phyloP scores from a whole-genome alignment of 1,139 yeast species.

The Protomyces gravidus region DNA sequence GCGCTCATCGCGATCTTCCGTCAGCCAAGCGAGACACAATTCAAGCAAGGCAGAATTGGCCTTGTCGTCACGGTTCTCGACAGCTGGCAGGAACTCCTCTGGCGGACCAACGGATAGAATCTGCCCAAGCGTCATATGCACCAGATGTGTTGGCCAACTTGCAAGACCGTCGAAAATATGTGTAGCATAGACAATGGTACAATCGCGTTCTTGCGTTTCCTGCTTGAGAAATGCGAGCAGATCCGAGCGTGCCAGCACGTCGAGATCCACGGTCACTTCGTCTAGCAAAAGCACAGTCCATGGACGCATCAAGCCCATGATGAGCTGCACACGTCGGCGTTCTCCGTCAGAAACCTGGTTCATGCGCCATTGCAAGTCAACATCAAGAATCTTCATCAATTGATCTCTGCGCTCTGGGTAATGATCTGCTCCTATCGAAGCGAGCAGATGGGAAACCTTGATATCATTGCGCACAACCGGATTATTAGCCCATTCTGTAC shows the following conservation, averaged over 20 bases:
- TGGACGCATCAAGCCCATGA: conserved; percentile 87
- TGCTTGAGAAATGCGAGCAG: conserved; percentile 61
- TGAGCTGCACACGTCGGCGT: conserved; percentile 84
- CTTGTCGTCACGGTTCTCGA: conserved; percentile 31
- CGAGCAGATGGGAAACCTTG: conserved; percentile 70
- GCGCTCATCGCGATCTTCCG: conserved; percentile 46
- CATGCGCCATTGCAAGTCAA: conserved; percentile 89
- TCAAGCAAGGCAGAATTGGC: conserved; percentile 42
- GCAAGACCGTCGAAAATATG: conserved; percentile 94
- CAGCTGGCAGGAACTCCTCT: conserved; percentile 15
- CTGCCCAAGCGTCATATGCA: conserved; percentile 73
- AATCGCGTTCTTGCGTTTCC: conserved; percentile 64
- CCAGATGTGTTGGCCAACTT: conserved; percentile 77
- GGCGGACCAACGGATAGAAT: conserved; percentile 39
- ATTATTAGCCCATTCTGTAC: conserved; percentile 97
- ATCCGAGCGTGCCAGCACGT: conserved; percentile 79
- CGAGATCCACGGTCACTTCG: conserved; percentile 94
- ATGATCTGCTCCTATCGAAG: conserved; percentile 76
- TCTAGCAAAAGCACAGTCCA: conserved; percentile 81
- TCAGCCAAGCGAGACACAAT: conserved; percentile 45
- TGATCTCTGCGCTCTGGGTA: conserved; percentile 71
- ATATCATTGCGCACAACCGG: conserved; percentile 86
- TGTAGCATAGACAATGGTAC: conserved; percentile 84
- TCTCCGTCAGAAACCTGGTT: conserved; percentile 90
- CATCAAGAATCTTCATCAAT: conserved; percentile 69